These are phyloP conservation scores for Trichoderma aggressivum DNA, from an alignment of 2,329 filamentous ascomycete species.

Conservation along the genomic window DNA sequence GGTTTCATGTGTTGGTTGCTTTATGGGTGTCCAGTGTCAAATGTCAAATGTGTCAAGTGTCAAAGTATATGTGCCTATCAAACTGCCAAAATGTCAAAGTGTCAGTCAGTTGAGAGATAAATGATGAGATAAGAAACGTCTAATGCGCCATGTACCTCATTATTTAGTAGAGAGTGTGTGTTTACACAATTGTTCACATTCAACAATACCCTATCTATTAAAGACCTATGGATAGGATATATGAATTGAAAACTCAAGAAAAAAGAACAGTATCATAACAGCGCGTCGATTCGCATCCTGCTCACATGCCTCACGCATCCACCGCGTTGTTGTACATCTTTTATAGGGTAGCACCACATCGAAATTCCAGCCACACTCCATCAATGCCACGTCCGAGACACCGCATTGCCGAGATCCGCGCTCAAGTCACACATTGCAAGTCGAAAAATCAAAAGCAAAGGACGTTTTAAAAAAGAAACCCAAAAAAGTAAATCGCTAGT, in stretches of 20 bases:
- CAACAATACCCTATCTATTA: no score
- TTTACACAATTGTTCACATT: neutral
- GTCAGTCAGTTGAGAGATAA: neutral
- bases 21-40: neutral
- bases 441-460: neutral
- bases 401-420: conserved; percentile 1
- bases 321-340: neutral
- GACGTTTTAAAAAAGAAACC: neutral
- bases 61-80: neutral
- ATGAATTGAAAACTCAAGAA: neutral
- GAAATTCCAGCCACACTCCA: neutral
- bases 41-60: neutral
- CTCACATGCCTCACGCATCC: neutral
- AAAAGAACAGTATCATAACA: neutral
- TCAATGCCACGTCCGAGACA: neutral
- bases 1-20: neutral
- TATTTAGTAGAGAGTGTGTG: no score
- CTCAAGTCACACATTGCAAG: neutral
- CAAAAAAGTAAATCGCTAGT: neutral
- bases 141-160: neutral
- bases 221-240: neutral
- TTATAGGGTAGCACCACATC: neutral
- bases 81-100: neutral
- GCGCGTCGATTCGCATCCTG: neutral
- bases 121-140: neutral